Conservation (phyloP, 495 filamentous ascomycete species). For the Penicillium roqueforti region DNA sequence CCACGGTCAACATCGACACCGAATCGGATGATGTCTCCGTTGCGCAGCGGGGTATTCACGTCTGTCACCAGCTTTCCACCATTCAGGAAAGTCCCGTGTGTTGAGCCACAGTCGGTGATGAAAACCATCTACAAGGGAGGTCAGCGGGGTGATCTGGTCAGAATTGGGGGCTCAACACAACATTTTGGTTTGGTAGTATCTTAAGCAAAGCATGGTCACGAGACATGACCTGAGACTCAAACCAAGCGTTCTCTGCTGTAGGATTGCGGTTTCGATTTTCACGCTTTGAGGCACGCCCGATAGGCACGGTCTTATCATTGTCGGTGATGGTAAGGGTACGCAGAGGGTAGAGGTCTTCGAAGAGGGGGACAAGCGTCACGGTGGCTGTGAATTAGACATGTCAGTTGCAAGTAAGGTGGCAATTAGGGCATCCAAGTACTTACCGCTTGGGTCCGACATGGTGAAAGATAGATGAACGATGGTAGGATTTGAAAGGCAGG, state of each 20-base stretch:
- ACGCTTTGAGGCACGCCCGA: slow-evolving; percentile 62
- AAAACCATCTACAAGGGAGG: slow-evolving; percentile 30
- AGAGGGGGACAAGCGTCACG: neutral
- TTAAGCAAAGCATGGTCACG: slow-evolving; percentile 65
- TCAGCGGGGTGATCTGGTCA: slow-evolving; percentile 15
- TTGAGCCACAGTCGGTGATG: slow-evolving; percentile 50
- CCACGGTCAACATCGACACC: slow-evolving; percentile 52
- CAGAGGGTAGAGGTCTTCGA: slow-evolving; percentile 25
- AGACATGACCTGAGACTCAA: slow-evolving; percentile 79
- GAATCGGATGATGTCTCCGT: slow-evolving; percentile 51
- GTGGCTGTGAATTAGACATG: slow-evolving; percentile 18
- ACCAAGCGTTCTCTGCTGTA: slow-evolving; percentile 61
- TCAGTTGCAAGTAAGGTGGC: slow-evolving; percentile 10
- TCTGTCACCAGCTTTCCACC: slow-evolving; percentile 35
- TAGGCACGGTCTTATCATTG: slow-evolving; percentile 22
- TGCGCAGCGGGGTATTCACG: slow-evolving; percentile 32
- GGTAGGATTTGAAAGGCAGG: neutral
- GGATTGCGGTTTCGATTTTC: slow-evolving; percentile 48
- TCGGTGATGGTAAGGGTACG: slow-evolving; percentile 31
- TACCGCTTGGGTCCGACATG: slow-evolving; percentile 27
- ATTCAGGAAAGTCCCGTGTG: slow-evolving; percentile 55
- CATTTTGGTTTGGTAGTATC: slow-evolving; percentile 40
- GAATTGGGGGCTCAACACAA: slow-evolving; percentile 17
- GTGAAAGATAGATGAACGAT: slow-evolving; percentile 9
- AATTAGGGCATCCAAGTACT: neutral